Percentiles rank a stretch among this genome's conserved stretches.
Conservation (phyloP, 495 filamentous ascomycete genomes). For the Aspergillus heteromorphus region DNA sequence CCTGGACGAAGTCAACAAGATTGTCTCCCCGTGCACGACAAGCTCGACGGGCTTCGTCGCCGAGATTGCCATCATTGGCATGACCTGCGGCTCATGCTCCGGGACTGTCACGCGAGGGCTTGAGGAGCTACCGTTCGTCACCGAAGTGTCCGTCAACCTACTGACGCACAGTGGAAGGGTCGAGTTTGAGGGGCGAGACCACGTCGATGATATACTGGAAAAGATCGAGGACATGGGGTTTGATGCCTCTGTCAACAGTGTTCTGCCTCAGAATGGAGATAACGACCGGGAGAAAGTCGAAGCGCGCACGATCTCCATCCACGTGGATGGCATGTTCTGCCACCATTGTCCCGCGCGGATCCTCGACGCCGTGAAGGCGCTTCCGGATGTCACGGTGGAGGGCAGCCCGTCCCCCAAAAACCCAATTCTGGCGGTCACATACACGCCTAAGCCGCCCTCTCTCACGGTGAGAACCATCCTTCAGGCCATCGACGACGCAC, state of each 20-base stretch:
- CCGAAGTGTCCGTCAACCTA: slow-evolving; percentile 60
- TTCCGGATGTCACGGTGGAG: slow-evolving; percentile 48
- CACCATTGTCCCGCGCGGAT: slow-evolving; percentile 71
- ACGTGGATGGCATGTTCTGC: slow-evolving; percentile 83
- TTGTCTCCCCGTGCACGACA: slow-evolving; percentile 20
- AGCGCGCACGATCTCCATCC: slow-evolving; percentile 58
- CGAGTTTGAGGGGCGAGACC: slow-evolving; percentile 51
- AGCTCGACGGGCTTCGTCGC: slow-evolving; percentile 35
- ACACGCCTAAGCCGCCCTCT: slow-evolving; percentile 59
- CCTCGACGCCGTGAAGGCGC: slow-evolving; percentile 43
- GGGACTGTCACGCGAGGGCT: slow-evolving; percentile 60
- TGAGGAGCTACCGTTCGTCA: slow-evolving; percentile 57
- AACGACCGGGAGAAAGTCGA: slow-evolving; percentile 10
- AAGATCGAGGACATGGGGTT: slow-evolving; percentile 79
- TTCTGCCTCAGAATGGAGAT: slow-evolving; percentile 17
- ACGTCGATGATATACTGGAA: slow-evolving; percentile 54
- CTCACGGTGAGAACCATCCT: slow-evolving; percentile 78
- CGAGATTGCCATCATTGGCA: slow-evolving; percentile 68
- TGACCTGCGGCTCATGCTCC: slow-evolving; percentile 79
- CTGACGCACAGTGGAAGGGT: slow-evolving; percentile 67
- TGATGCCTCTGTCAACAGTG: slow-evolving; percentile 54
- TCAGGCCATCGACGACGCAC: slow-evolving; percentile 54
- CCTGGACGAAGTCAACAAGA: slow-evolving; percentile 36
- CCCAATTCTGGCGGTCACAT: slow-evolving; percentile 67
- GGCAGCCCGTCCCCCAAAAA: slow-evolving; percentile 43